These are phyloP conservation scores for Dactylellina haptotyla DNA, from an alignment of 2,329 filamentous ascomycete species.

Conservation along the genomic window DNA sequence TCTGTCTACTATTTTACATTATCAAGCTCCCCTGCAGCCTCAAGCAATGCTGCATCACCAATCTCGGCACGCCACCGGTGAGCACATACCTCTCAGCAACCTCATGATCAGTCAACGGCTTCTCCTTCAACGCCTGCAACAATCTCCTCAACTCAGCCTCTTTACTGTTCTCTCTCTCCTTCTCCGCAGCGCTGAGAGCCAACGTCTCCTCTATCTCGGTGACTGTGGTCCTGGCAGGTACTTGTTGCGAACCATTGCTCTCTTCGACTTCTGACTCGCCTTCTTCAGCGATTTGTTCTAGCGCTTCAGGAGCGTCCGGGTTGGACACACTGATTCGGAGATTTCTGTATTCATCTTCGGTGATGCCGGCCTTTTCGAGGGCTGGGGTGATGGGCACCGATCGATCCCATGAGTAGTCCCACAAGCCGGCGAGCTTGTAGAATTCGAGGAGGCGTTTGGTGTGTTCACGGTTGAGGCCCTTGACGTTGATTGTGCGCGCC, in stretches of 20 bases:
- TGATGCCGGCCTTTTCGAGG: slow-evolving; percentile 17
- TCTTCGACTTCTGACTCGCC: slow-evolving; percentile 65
- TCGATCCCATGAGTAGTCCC: slow-evolving; percentile 46
- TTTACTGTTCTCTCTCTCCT: slow-evolving; percentile 25
- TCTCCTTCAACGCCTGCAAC: slow-evolving; percentile 20
- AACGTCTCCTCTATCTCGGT: slow-evolving; percentile 71
- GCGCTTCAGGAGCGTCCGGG: too few species aligned
- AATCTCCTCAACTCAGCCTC: slow-evolving; percentile 23
- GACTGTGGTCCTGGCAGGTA: slow-evolving; percentile 75
- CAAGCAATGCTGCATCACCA: slow-evolving; percentile 55
- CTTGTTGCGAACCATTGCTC: too few species aligned
- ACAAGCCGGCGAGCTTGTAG: slow-evolving; percentile 42
- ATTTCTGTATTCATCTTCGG: slow-evolving; percentile 26
- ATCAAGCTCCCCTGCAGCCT: slow-evolving; percentile 54
- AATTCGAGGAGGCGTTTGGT: slow-evolving; percentile 38
- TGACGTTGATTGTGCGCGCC: slow-evolving; percentile 29
- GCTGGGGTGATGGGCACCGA: slow-evolving; percentile 29
- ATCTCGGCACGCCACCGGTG: slow-evolving; percentile 55
- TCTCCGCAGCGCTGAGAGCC: slow-evolving; percentile 9
- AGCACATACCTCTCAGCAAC: slow-evolving; percentile 55
- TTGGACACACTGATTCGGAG: background rate
- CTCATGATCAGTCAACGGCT: slow-evolving; percentile 44
- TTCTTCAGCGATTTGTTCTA: slow-evolving; percentile 63
- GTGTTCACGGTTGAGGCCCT: slow-evolving; percentile 40
- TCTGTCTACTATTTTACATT: slow-evolving; percentile 8